Evolutionary conservation across 2,329 filamentous ascomycete species (phyloP).

Genomic region (Aspergillus luchuensis): DNA sequence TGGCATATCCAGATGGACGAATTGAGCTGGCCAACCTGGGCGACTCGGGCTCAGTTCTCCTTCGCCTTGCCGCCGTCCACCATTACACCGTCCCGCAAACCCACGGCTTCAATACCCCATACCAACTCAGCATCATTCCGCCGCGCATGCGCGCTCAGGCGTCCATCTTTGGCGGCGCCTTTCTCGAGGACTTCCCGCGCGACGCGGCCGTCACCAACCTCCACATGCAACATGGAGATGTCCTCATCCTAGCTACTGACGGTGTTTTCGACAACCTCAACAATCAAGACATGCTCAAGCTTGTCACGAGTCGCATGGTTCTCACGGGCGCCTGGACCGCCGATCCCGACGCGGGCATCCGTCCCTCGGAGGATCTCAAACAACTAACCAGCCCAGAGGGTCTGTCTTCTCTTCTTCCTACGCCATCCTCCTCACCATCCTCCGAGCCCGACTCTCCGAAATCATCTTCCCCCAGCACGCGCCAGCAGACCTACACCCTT

Average conservation of each 20-base stretch:
- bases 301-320: slow-evolving; percentile 77
- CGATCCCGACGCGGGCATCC: slow-evolving; percentile 60
- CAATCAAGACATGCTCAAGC: slow-evolving; percentile 80
- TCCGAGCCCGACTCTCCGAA: slow-evolving; percentile 3
- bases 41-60: slow-evolving; percentile 88
- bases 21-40: slow-evolving; percentile 92
- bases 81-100: slow-evolving; percentile 83
- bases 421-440: slow-evolving; percentile 4
- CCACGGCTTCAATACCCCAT: slow-evolving; percentile 97
- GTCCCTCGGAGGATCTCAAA: slow-evolving; percentile 62
- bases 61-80: slow-evolving; percentile 83
- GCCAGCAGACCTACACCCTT: slow-evolving; percentile 54
- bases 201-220: slow-evolving; percentile 81
- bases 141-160: slow-evolving; percentile 76
- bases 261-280: slow-evolving; percentile 96
- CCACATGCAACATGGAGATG: slow-evolving; percentile 81
- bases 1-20: slow-evolving; percentile 70
- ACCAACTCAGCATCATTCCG: slow-evolving; percentile 87
- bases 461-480: slow-evolving; percentile 11
- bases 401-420: slow-evolving; percentile 31
- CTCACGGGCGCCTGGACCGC: slow-evolving; percentile 72
- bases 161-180: slow-evolving; percentile 77
- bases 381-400: slow-evolving; percentile 55
- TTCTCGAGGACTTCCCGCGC: slow-evolving; percentile 78
- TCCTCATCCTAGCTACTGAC: slow-evolving; percentile 91